Evolutionary conservation across 352 stramenopile genomes (phyloP).

Genomic region (Aphanomyces euteiches): DNA sequence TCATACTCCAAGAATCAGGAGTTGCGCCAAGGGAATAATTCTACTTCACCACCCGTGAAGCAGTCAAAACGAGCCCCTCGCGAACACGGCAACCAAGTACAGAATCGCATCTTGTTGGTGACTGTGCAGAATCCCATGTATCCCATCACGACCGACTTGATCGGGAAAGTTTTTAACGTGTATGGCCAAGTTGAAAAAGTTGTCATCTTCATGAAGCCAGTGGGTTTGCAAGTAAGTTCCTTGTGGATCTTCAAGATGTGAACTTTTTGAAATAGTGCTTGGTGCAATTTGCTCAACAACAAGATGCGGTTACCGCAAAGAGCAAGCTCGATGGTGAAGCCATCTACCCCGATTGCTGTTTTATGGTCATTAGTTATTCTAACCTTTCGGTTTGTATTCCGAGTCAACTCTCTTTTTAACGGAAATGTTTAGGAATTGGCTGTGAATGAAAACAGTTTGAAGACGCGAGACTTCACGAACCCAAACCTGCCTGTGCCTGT

Average conservation of each 20-base stretch:
- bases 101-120: constrained; percentile 59
- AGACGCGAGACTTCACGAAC: constrained; percentile 55
- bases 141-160: constrained; percentile 53
- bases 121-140: constrained; percentile 67
- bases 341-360: constrained; percentile 59
- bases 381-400: constrained; percentile 41
- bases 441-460: constrained; percentile 56
- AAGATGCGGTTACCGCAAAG: constrained; percentile 46
- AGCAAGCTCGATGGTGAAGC: constrained; percentile 48
- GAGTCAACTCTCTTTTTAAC: background rate
- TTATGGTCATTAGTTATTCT: constrained; percentile 57
- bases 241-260: too few relatives aligned
- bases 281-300: constrained; percentile 46
- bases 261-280: constrained; percentile 39
- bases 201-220: constrained; percentile 58
- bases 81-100: constrained; percentile 14
- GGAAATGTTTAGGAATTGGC: constrained; percentile 45
- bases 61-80: background rate
- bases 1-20: constrained; percentile 65
- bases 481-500: constrained; percentile 34
- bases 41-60: background rate
- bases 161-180: constrained; percentile 45
- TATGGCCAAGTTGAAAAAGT: constrained; percentile 57
- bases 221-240: constrained; percentile 42
- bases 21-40: constrained; percentile 33